A percentile compares a stretch with the other conserved stretches of the same genome.
These are phyloP conservation scores for Lactarius akahatsu DNA, from an alignment of 768 basidiomycete species.

Conservation along the genomic window DNA sequence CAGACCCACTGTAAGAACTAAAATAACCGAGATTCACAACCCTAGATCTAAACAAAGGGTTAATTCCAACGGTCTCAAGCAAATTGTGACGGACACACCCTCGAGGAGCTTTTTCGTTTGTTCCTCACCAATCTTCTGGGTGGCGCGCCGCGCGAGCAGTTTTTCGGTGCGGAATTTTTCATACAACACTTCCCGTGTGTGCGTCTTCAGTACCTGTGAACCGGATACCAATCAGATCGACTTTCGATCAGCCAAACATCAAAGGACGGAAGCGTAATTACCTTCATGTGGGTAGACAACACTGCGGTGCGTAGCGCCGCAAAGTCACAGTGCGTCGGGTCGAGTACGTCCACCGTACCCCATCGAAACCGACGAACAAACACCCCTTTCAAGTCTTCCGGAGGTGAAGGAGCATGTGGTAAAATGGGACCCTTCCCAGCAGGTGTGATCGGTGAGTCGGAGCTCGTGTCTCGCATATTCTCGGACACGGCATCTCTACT, in stretches of 20 bases:
- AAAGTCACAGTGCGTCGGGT: conserved; percentile 87
- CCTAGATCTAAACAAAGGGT: conserved; percentile 20
- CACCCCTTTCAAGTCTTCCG: conserved; percentile 68
- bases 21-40: conserved; percentile 12
- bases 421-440: conserved; percentile 32
- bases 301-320: conserved; percentile 80
- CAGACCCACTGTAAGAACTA: conserved; percentile 7
- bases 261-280: conserved; percentile 37
- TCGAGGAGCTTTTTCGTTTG: conserved; percentile 70
- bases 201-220: conserved; percentile 69
- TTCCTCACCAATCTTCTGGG: conserved; percentile 72
- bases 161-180: conserved; percentile 93
- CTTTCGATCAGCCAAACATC: neutral
- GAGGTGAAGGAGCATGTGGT: conserved; percentile 53
- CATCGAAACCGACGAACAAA: conserved; percentile 81
- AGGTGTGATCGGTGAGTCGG: conserved; percentile 35
- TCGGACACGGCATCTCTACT: conserved; percentile 39
- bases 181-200: conserved; percentile 87
- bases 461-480: conserved; percentile 40
- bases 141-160: conserved; percentile 81
- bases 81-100: conserved; percentile 45
- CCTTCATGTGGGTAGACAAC: conserved; percentile 83
- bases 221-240: conserved; percentile 17
- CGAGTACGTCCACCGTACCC: conserved; percentile 85
- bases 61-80: neutral